Base-by-base conservation (phyloP, 257 asterid genomes). In the Nicotiana obtusifolia region DNA sequence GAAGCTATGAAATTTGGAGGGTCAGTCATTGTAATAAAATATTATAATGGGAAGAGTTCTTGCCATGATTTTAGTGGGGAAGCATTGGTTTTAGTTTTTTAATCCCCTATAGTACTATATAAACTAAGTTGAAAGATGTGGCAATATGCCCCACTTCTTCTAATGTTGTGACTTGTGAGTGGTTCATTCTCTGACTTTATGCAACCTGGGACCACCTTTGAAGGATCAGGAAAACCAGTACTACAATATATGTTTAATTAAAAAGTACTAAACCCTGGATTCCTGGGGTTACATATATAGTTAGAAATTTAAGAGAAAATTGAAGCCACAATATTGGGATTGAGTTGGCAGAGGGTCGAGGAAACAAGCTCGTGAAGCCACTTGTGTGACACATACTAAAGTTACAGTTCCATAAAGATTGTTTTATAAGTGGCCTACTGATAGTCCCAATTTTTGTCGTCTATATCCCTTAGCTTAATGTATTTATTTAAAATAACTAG, bases 131-230 rank as follows among this genome's bases (percentile, higher is more conserved):
- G 28, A n/a, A 69, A n/a, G 31, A 41, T 69, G 56, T 69, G 77
- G 56, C 31, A 30, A 30, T 30, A 30, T 7, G 3, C 47, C 22
- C 22, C 78, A 41, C 78, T 10, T 14, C 24, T 65, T 15, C 7
- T 16, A 31, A 66, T 47, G 20, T 31, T 47, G 20, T 66, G 13
- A 41, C n/a, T n/a, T 26, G 28, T 26, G 2, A 1, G 35, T 44
- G 78, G 60, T 44, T 71, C 14, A 44, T 44, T 47, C 14, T 49
- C 41, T 15, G 62, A 73, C 62, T 49, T 73, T 73, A 24, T 73
- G 79, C 41, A 47, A 73, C 62, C 41, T 47, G 79, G 79, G 61
- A 73, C 79, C 79, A 71, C 37, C 60, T 71, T 47, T 22, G 44
- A 64, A 13, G 13, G 15, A 73, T 73, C 44, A 71, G 60, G 44